Percentiles rank a stretch among this genome's conserved stretches.
Evolutionary conservation across 768 basidiomycete species (phyloP).

Genomic region (Rhodotorula sphaerocarpa): DNA sequence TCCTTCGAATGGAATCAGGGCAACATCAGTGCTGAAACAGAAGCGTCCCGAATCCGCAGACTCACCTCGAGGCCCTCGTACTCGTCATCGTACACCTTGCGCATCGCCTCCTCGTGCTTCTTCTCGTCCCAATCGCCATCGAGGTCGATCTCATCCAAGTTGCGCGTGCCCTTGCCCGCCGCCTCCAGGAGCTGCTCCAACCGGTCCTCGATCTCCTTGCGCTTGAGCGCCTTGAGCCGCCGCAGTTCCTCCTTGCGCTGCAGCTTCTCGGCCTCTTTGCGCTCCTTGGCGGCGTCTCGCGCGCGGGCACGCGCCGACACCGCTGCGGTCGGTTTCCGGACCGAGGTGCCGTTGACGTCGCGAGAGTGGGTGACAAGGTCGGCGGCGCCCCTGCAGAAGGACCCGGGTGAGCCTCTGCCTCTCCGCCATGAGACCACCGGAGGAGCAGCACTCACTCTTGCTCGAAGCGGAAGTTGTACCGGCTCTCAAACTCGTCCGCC

Average conservation of each 20-base stretch:
- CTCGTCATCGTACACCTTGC: conserved; percentile 58
- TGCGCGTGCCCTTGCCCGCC: conserved; percentile 54
- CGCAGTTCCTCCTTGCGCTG: conserved; percentile 72
- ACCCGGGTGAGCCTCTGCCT: neutral
- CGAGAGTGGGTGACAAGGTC: conserved; percentile 70
- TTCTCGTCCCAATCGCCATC: conserved; percentile 90
- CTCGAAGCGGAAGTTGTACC: conserved; percentile 96
- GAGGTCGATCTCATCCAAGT: conserved; percentile 58
- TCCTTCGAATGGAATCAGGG: conserved; percentile 33
- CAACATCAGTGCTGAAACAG: neutral
- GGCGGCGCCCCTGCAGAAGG: conserved; percentile 52
- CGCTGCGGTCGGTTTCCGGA: conserved; percentile 44
- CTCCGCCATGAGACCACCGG: neutral
- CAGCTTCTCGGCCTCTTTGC: conserved; percentile 68
- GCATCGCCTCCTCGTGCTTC: conserved; percentile 75
- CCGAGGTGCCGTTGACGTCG: conserved; percentile 44
- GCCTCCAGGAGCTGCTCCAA: conserved; percentile 64
- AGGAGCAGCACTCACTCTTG: conserved; percentile 60
- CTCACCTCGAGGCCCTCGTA: conserved; percentile 44
- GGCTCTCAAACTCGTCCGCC: conserved; percentile 84
- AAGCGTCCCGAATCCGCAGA: neutral
- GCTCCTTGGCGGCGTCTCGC: conserved; percentile 64
- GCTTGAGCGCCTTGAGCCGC: conserved; percentile 71
- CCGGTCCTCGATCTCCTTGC: conserved; percentile 68
- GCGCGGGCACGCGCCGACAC: conserved; percentile 75